Evolutionary conservation across 2,329 filamentous ascomycete genomes (phyloP), one percentile per base, ranked within the genome.

Genomic region (Verticillium tricorpus): DNA sequence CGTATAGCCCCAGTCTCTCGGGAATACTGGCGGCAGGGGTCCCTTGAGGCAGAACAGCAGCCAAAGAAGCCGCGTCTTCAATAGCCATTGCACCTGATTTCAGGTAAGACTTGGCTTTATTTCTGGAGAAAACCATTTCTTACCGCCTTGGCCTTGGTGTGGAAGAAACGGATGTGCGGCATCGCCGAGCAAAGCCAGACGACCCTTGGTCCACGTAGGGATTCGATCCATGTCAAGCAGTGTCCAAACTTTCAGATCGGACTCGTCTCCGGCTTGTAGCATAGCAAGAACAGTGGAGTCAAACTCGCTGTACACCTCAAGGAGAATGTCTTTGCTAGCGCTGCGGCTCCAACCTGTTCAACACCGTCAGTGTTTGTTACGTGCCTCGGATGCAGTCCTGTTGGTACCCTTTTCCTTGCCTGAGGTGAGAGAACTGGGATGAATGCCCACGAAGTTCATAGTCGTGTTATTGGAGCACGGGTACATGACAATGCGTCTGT

Each of bases 151-250:
- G n/a, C 45, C 71, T 78, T 71, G 70, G 82, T 80, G 82, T 15
- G 87, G 88, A 0, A 87, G 74, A 67, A 90, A 89, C 0, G 88
- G 87, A 69, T 91, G 88, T 0, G 86, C 88, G 0, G 88, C 86
- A 69, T 91, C 88, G 0, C 89, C 88, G 0, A 91, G 71, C 0
- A 90, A 71, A 1, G 80, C 85, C 19, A 89, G 69, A 5, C 76
- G 79, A 0, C 73, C 82, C 2, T 82, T 79, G 0, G 78, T 75
- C 82, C 86, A 91, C 0, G 73, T 77, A 0, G 81, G 78, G 17
- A 90, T 71, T 1, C 78, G 73, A 4, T 84, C 80, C 83, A 89
- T 88, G 65, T 91, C 88, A 4, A 87, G 69, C 1, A 89, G 71
- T 25, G 79, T 80, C 85, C 85, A 89, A 0, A 85, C 73, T 60